Evolutionary conservation across 805 yeast genomes (phyloP).

Genomic region (Suhomyces sp.): DNA sequence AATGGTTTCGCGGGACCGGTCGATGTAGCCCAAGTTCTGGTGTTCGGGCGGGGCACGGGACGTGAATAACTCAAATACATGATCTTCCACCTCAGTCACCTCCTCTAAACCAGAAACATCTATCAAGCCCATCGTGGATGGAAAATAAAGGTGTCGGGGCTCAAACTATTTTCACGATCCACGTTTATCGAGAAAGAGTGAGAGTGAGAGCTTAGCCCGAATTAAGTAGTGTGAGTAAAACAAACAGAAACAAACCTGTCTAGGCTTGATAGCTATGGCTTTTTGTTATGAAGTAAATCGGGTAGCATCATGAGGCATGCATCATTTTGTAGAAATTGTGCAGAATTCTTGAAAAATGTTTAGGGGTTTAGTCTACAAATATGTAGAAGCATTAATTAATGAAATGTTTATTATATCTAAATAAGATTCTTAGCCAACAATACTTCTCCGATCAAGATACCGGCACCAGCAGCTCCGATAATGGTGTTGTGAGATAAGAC

Average conservation of each 20-base stretch:
- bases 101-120: constrained; percentile 16
- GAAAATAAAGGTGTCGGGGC: not conserved
- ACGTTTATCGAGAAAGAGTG: not conserved
- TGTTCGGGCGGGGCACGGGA: constrained; percentile 22
- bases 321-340: not conserved
- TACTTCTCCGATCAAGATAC: constrained; percentile 91
- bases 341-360: not conserved
- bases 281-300: no score
- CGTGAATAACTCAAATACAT: constrained; percentile 32
- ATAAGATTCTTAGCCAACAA: constrained; percentile 73
- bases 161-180: not conserved
- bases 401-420: constrained; percentile 30
- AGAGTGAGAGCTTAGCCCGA: not conserved
- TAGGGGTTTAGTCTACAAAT: not conserved
- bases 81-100: constrained; percentile 25
- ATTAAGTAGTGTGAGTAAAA: not conserved
- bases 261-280: no score
- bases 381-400: not conserved
- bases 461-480: constrained; percentile 99
- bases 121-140: not conserved
- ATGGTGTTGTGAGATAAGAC: constrained; percentile 96
- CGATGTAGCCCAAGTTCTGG: constrained; percentile 37
- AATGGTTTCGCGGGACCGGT: constrained; percentile 23
- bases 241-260: no score
- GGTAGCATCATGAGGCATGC: no score